Percentiles rank a stretch among this genome's conserved stretches.
These are phyloP conservation scores for Fusarium sp. DNA, from an alignment of 2,329 filamentous ascomycete genomes.

Conservation along the genomic window DNA sequence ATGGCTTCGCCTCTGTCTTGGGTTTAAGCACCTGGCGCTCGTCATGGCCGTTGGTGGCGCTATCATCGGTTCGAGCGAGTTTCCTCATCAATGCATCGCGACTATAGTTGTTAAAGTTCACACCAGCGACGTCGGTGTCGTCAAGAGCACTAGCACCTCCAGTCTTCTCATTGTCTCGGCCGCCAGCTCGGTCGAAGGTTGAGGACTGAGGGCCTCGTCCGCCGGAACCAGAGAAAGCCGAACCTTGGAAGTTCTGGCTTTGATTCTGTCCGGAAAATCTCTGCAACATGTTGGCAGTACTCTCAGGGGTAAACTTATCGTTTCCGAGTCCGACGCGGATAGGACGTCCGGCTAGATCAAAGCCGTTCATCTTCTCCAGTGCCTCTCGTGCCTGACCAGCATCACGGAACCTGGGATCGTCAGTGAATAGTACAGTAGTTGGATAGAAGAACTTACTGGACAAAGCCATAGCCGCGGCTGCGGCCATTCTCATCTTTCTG, in stretches of 20 bases:
- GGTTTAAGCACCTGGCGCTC: slow-evolving; percentile 79
- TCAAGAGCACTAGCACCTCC: slow-evolving; percentile 94
- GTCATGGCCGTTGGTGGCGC: slow-evolving; percentile 69
- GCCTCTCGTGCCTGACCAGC: slow-evolving; percentile 92
- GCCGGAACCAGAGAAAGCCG: slow-evolving; percentile 88
- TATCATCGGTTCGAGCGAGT: slow-evolving; percentile 93
- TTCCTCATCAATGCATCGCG: slow-evolving; percentile 98
- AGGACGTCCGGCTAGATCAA: slow-evolving; percentile 94
- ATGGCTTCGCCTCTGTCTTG: slow-evolving; percentile 79
- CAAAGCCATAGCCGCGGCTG: slow-evolving; percentile 96
- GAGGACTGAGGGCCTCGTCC: slow-evolving; percentile 86
- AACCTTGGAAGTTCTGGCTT: slow-evolving; percentile 83
- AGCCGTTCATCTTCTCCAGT: slow-evolving; percentile 98
- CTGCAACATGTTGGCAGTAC: slow-evolving; percentile 90
- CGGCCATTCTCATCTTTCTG: slow-evolving; percentile 94
- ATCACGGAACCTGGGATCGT: slow-evolving; percentile 78
- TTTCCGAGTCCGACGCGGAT: slow-evolving; percentile 99
- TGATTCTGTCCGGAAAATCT: slow-evolving; percentile 79
- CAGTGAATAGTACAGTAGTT: slow-evolving; percentile 41
- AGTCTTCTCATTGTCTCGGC: slow-evolving; percentile 88
- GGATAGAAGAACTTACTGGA: slow-evolving; percentile 76
- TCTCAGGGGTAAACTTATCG: slow-evolving; percentile 99
- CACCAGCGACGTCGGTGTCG: slow-evolving; percentile 95
- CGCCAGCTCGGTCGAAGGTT: slow-evolving; percentile 90
- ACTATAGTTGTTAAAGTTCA: slow-evolving; percentile 99